Base-by-base conservation (phyloP, 2,329 filamentous ascomycete genomes). In the Aspergillus uvarum region DNA sequence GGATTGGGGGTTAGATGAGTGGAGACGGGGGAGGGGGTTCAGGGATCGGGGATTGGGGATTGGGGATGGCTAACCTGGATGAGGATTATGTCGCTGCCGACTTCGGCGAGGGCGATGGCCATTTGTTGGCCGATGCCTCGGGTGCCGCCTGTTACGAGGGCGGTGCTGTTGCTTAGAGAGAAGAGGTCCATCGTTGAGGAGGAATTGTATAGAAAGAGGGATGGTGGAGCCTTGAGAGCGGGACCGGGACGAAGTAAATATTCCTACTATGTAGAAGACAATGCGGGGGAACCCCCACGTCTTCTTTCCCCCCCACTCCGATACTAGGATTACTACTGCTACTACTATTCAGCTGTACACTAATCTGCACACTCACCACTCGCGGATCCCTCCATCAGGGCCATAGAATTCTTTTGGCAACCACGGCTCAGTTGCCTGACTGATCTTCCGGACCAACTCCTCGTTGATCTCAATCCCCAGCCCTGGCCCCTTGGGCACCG, bases 401-500 rank as follows among this genome's bases (percentile, higher is more conserved):
- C 89, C 89, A 65, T 84, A 83, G 66, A 91, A 91, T 4, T 84
- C 87, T 19, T 87, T 86, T 54, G 79, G 82, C 49, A 84, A 77
- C 89, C 90, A 92, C 1, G 88, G 82, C 63, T 82, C 79, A 0
- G 86, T 83, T 52, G 83, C 81, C 61, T 80, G 78, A 0, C 85
- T 83, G 47, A 88, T 76, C 63, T 80, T 80, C 38, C 87, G 79
- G 7, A 92, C 83, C 71, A 84, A 77, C 29, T 86, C 87, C 74
- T 92, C 90, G 66, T 93, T 85, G 50, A 89, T 78, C 59, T 91
- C 87, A 63, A 91, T 89, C 0, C 89, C 89, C 55, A 91, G 68
- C 0, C 88, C 89, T 0, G 85, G 82, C 1, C 85, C 87, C 1
- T 72, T 83, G 68, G 85, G 79, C 12, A 87, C 74, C 44, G 84